A percentile compares a stretch with the other conserved stretches of the same genome.
Evolutionary conservation across 306 rosid species (phyloP).

Genomic region (Boehmeria nivea): DNA sequence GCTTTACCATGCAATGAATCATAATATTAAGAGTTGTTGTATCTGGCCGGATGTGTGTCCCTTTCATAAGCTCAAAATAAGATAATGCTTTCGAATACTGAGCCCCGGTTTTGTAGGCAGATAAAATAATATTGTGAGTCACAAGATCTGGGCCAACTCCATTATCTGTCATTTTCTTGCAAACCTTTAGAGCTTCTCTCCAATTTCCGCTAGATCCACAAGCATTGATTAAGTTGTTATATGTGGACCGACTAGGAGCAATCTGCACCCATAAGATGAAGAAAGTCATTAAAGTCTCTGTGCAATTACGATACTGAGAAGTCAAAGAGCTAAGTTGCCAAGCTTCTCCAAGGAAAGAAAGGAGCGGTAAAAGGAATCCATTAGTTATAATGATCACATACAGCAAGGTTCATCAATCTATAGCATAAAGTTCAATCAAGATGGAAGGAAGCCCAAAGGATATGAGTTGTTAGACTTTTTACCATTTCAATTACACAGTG

Average conservation of each 20-base stretch:
- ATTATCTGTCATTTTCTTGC: slow-evolving; percentile 94
- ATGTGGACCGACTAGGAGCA: slow-evolving; percentile 85
- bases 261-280: slow-evolving; percentile 44
- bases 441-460: no score
- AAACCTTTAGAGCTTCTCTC: slow-evolving; percentile 82
- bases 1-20: slow-evolving; percentile 77
- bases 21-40: slow-evolving; percentile 76
- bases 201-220: slow-evolving; percentile 97
- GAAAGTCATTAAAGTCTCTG: slow-evolving; percentile 23
- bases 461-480: no score
- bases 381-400: no score
- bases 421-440: no score
- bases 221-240: slow-evolving; percentile 91
- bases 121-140: slow-evolving; percentile 84
- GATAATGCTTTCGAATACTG: slow-evolving; percentile 88
- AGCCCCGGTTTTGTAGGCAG: slow-evolving; percentile 82
- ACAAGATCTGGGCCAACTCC: slow-evolving; percentile 99
- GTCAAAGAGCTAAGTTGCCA: not conserved
- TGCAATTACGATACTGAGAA: slow-evolving; percentile 9
- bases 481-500: no score
- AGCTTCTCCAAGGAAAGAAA: not conserved
- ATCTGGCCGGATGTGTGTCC: slow-evolving; percentile 76
- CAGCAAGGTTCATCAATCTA: no score
- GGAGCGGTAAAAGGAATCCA: not conserved
- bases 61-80: slow-evolving; percentile 90